phyloP scores from a whole-genome alignment of 129 eudicot species.

The Saussurea involucrata region DNA sequence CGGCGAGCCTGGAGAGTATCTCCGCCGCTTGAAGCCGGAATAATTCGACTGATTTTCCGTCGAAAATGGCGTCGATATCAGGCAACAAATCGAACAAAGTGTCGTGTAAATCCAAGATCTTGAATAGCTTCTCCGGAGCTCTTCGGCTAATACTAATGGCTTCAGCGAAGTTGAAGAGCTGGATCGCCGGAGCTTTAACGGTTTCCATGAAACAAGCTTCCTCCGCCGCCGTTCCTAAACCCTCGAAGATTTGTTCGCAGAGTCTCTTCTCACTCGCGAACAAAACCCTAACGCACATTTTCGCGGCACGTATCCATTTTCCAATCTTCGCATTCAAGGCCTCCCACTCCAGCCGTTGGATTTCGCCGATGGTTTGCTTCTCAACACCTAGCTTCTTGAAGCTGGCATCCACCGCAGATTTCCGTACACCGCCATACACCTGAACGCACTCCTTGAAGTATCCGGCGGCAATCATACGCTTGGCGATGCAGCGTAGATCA shows the following conservation, averaged over 20 bases:
- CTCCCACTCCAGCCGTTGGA: slow-evolving; percentile 56
- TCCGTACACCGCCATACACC: slow-evolving; percentile 57
- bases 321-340: slow-evolving; percentile 46
- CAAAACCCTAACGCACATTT: slow-evolving; percentile 38
- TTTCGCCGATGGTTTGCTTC: slow-evolving; percentile 51
- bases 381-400: slow-evolving; percentile 43
- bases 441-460: slow-evolving; percentile 51
- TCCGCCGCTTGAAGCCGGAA: slow-evolving; percentile 58
- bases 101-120: slow-evolving; percentile 67
- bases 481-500: slow-evolving; percentile 55
- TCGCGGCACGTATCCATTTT: slow-evolving; percentile 57
- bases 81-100: slow-evolving; percentile 50
- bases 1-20: slow-evolving; percentile 56
- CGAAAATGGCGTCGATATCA: slow-evolving; percentile 59
- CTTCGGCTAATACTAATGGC: slow-evolving; percentile 59
- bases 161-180: slow-evolving; percentile 62
- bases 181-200: slow-evolving; percentile 53
- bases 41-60: slow-evolving; percentile 35
- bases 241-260: slow-evolving; percentile 51
- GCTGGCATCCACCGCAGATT: slow-evolving; percentile 32
- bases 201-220: slow-evolving; percentile 61
- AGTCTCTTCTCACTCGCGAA: slow-evolving; percentile 53
- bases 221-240: slow-evolving; percentile 28
- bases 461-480: slow-evolving; percentile 54
- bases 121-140: slow-evolving; percentile 72